phyloP scores from a whole-genome alignment of 331 rosid genomes.

The Dryas integrifolia region DNA sequence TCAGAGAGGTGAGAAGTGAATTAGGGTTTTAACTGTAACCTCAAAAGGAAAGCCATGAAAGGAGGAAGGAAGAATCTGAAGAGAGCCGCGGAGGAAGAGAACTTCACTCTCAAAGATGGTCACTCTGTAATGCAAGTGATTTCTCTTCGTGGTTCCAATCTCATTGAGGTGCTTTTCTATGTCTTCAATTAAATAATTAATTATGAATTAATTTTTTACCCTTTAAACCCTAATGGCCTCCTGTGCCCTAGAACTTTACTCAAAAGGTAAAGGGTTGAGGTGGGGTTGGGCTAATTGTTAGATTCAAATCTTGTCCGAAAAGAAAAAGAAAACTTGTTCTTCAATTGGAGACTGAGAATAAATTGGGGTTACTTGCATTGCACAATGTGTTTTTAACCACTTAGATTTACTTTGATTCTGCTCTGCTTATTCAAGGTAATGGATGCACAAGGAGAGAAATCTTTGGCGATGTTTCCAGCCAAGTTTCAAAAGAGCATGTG shows the following conservation, averaged over 20 bases:
- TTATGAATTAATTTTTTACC: too few relatives aligned
- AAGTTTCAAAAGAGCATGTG: constrained; percentile 92
- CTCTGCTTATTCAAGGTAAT: constrained; percentile 48
- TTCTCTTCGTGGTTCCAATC: constrained; percentile 82
- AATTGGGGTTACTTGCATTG: background rate
- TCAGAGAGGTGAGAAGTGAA: too few relatives aligned
- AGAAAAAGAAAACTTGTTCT: background rate
- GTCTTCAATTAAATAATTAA: too few relatives aligned
- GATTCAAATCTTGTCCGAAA: background rate
- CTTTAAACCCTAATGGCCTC: background rate
- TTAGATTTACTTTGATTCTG: constrained; percentile 15
- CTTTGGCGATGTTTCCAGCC: constrained; percentile 80
- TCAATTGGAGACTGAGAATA: background rate
- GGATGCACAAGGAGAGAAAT: constrained; percentile 71
- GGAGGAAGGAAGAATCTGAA: constrained; percentile 92
- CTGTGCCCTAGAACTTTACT: background rate
- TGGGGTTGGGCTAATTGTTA: background rate
- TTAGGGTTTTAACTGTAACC: background rate
- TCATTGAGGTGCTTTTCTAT: constrained; percentile 59
- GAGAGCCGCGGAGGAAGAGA: constrained; percentile 57
- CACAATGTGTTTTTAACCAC: constrained; percentile 4
- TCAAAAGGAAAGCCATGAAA: constrained; percentile 38
- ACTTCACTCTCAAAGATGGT: constrained; percentile 48
- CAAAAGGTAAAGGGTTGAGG: background rate
- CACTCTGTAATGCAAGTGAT: constrained; percentile 67